Base-by-base conservation (phyloP, 495 filamentous ascomycete species). In the Penicillium desertorum region DNA sequence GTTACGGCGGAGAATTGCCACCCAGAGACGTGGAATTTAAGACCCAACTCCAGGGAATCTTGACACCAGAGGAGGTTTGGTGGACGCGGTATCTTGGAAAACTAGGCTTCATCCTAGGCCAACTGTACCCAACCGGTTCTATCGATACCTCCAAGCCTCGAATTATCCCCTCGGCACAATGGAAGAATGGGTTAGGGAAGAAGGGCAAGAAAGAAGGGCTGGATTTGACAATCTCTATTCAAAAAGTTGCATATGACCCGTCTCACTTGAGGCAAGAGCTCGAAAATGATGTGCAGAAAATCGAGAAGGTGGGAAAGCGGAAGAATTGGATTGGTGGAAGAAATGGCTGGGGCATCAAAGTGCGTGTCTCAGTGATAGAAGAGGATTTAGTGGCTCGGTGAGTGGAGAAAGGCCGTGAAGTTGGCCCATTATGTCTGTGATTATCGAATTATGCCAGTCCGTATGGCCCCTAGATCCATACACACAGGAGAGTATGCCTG, bases 1-100 rank as follows among this genome's bases (percentile, higher is more conserved):
- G 92, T 59, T 95, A 89, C 82, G 88, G 86, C 14, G 85, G 82
- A 7, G 78, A 82, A 54, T 71, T 96, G 2, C 77, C 79, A 10
- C 78, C 79, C 1, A 71, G 70, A 5, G 85, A 88, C 61, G 60
- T 71, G 22, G 64, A 66, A 3, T 71, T 86, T 10, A 75, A 78
- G 25, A 52, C 64, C 2, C 71, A 79, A 12, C 63, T 88, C 1
- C 73, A 76, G 16, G 69, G 71, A 36, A 66, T 85, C 6, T 64
- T 81, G 0, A 74, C 74, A 0, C 62, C 71, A 0, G 74, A 78
- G 51, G 71, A 75, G 50, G 71, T 74, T 16, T 88, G 83, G 80
- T 88, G 86, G 85, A 77, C 79, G 11, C 76, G 77, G n/a, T 88
- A 85, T 67, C 54, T 86, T 4, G 86, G 86, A 7, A 71, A 71